Conservation (phyloP, 805 yeast genomes). For the Candida xyloterini region DNA sequence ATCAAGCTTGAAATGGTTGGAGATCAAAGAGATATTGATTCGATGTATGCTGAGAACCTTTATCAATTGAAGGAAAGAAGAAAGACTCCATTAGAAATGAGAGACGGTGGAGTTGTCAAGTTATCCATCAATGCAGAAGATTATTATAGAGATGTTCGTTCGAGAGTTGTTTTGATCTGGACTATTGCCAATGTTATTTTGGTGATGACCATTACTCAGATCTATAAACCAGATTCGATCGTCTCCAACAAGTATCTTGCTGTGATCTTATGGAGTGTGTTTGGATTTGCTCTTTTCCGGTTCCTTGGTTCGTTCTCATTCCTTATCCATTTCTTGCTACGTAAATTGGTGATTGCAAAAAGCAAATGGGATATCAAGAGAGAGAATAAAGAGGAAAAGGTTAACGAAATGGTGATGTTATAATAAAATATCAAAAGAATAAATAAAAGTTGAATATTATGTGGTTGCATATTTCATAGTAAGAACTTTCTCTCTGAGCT, state of each 20-base stretch:
- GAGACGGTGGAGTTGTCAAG: conserved; percentile 38
- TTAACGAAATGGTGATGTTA: conserved; percentile 21
- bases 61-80: conserved; percentile 71
- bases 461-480: conserved; percentile 26
- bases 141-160: conserved; percentile 91
- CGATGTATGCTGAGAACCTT: conserved; percentile 72
- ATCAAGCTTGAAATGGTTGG: conserved; percentile 74
- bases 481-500: conserved; percentile 30
- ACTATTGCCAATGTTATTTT: conserved; percentile 76
- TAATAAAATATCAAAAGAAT: neutral
- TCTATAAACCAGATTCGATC: conserved; percentile 65
- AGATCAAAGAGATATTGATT: conserved; percentile 73
- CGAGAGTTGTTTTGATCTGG: conserved; percentile 96
- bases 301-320: conserved; percentile 78
- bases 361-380: conserved; percentile 32
- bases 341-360: conserved; percentile 31
- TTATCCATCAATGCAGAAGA: conserved; percentile 58
- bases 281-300: conserved; percentile 75
- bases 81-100: conserved; percentile 51
- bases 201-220: conserved; percentile 84
- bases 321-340: conserved; percentile 43
- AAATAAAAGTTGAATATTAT: conserved; percentile 4
- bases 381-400: conserved; percentile 13
- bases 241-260: conserved; percentile 72
- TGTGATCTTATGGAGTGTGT: conserved; percentile 90